Evolutionary conservation across 257 asterid genomes (phyloP), one percentile per base, ranked within the genome.

Genomic region (Galeopsis tetrahit): DNA sequence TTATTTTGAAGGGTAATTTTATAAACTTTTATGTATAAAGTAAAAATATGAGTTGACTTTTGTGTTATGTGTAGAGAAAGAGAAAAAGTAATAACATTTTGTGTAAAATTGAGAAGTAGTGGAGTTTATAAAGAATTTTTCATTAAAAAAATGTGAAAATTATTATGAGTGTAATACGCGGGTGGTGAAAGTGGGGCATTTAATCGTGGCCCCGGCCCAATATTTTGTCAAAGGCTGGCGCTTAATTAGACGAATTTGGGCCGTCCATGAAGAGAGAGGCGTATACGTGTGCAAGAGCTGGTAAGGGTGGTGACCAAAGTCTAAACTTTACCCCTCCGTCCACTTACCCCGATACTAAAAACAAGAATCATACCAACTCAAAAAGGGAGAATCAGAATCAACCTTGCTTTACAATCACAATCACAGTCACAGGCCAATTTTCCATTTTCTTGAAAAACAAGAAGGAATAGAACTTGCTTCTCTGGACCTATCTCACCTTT

Each of bases 221-320:
- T 46, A 46, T 46, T 10, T 46, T 46, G 52, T 11, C 5, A 2
- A 42, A 44, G 14, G 1, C 5, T 44, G 52, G 2, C 46, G 8
- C 46, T 40, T 40, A 40, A 40, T 40, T 6, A 40, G 10, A 40
- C 8, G 46, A 7, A 40, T 40, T 40, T 40, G 10, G 46, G 46
- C 46, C 28, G 28, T 21, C 28, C 28, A 21, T 21, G 28, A 21
- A 59, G 70, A 21, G 59, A 34, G n/a, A 21, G 36, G 42, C 6
- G 42, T 67, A 76, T 76, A 64, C 73, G 79, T 68, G 79, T 60
- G 57, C 9, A 40, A 6, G 10, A 44, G 66, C 31, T 65, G 80
- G 85, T 69, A 56, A 10, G 34, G 66, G 70, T 40, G 85, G 80
- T 81, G 77, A 60, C 80, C 82, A 42, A 66, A 57, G 3, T 56